Evolutionary conservation across 2,329 filamentous ascomycete species (phyloP), one percentile per base, ranked within the genome.

Genomic region (Davidsoniella eucalypti): DNA sequence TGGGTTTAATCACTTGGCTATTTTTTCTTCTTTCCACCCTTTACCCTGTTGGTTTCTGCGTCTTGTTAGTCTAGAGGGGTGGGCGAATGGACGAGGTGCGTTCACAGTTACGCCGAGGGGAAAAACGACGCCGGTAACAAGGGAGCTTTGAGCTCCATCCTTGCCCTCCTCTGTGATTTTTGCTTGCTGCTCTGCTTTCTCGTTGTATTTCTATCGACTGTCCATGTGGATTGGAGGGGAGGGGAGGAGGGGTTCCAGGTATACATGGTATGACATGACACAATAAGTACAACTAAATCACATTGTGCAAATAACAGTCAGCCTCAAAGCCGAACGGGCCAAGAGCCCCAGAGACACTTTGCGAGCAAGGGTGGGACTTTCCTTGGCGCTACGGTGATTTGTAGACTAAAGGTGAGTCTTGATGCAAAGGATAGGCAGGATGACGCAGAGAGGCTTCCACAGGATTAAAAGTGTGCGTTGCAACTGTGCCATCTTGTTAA

Each of bases 71-170:
- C 26, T 33, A 33, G 26, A 33, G 26, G 26, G 21, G 21, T 21
- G 21, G 21, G 21, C 21, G 4, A 21, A 21, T 33, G 10, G 26
- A 12, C 26, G 26, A 33, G 26, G 26, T 33, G 26, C 26, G 6
- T 33, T 33, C 43, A 33, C 36, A 12, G n/a, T 14, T 29, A 16
- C 43, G 25, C 43, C 23, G 26, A 45, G 43, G 43, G 36, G 26
- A 37, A 36, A 46, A 33, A 33, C 46, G 21, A 41, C 38, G 37
- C 36, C 26, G 46, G 37, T 16, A 36, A 33, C 46, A 42, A 48
- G 46, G 44, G 44, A 47, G 44, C 38, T 36, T 21, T 21, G 38
- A 47, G 44, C 44, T 47, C 29, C 44, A 33, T 47, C 44, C 44
- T 46, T 33, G n/a, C 44, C 36, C 36, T 47, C 44, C 44, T 21